Base-by-base conservation (phyloP, 83 land plant genomes). In the Picea engelmannii region DNA sequence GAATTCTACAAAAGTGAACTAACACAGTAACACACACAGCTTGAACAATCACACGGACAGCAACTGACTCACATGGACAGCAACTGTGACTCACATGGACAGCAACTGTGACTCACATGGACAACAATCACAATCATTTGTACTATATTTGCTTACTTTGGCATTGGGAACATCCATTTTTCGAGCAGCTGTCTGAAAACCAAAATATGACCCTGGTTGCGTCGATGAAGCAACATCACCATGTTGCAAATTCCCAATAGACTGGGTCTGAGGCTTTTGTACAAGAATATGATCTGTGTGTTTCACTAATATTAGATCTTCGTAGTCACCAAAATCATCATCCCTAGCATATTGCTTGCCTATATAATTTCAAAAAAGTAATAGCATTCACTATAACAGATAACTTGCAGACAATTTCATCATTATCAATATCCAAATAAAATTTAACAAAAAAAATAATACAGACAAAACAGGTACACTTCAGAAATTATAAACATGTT, bases 141-240 rank as follows among this genome's bases (percentile, higher is more conserved):
- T 31, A 31, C 31, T 31, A 31, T 31, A 31, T 31, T 11, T 21
- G 4, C 27, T 47, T n/a, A 49, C 77, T 55, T 74, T 74, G 24
- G 77, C 77, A 47, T 74, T 74, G 20, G 77, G 77, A 4, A 74
- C 77, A 49, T 74, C 60, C 21, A 74, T 52, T 74, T 74, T 74
- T 10, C 77, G 77, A 21, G 77, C 21, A n/a, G 60, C 21, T 74
- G 77, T 23, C 77, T 74, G 60, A 47, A 74, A 49, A n/a, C 77
- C 77, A 74, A 18, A 74, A 10, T 49, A 74, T 49, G 12, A 8
- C 13, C 77, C 77, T 4, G 77, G 58, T 21, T 74, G 77, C 8
- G 27, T 47, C 23, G 77, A 49, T 9, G 77, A 74, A 74, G 77
- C 21, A 47, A 47, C 23, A 74, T 74, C 59, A n/a, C 49, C 75